These are phyloP conservation scores for Candida sanyaensis DNA, from an alignment of 1,139 yeast species.

Conservation along the genomic window DNA sequence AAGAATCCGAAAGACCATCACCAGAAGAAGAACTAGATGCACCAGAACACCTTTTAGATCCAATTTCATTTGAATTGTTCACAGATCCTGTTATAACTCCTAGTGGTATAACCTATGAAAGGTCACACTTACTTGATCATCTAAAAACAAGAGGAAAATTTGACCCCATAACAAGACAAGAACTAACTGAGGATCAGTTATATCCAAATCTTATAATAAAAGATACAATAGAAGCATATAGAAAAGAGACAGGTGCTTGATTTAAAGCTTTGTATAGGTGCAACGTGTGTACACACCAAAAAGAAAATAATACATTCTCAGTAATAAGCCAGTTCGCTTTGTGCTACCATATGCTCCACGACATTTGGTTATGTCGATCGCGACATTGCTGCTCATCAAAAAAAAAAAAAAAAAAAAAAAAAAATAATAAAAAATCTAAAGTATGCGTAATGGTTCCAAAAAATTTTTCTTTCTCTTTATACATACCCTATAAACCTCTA, in stretches of 20 bases:
- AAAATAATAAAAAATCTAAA: no score
- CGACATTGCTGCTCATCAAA: slow-evolving; percentile 4
- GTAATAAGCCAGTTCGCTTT: not conserved
- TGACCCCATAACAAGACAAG: slow-evolving; percentile 30
- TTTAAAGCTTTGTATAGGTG: not conserved
- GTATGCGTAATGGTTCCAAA: not conserved
- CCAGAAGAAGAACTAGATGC: slow-evolving; percentile 23
- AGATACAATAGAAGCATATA: slow-evolving; percentile 37
- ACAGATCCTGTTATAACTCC: slow-evolving; percentile 52
- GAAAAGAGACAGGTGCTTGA: slow-evolving; percentile 2
- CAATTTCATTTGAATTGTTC: slow-evolving; percentile 48
- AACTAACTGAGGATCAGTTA: slow-evolving; percentile 36
- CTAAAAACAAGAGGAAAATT: slow-evolving; percentile 16
- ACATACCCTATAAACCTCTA: not conserved
- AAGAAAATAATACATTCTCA: not conserved
- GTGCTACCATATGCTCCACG: slow-evolving; percentile 1
- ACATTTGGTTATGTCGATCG: not conserved
- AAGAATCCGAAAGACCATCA: slow-evolving; percentile 1
- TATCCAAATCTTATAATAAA: slow-evolving; percentile 46
- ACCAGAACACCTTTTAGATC: slow-evolving; percentile 48
- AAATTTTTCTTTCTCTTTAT: not conserved
- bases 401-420: slow-evolving; percentile 2
- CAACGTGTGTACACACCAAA: no score
- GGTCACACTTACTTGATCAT: slow-evolving; percentile 20
- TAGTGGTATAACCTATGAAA: slow-evolving; percentile 51